A percentile compares a stretch with the other conserved stretches of the same genome.
Conservation (phyloP, 768 basidiomycete species). For the Mycena vulgaris region DNA sequence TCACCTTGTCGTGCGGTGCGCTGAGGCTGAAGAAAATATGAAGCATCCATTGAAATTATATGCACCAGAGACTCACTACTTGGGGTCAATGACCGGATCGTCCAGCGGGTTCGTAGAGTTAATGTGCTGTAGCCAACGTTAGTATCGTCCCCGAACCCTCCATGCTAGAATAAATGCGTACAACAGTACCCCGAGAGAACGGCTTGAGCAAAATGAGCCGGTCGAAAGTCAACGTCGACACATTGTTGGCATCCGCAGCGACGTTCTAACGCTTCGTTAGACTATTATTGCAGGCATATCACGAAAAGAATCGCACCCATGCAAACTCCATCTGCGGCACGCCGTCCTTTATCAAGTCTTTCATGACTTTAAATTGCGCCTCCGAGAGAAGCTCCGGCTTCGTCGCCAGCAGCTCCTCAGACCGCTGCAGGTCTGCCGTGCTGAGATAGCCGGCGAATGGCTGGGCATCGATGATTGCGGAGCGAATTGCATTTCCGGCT, state of each 20-base stretch:
- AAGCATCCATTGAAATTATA: not conserved
- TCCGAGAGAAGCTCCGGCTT: conserved; percentile 23
- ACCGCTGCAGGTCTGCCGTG: conserved; percentile 3
- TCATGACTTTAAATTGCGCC: conserved; percentile 26
- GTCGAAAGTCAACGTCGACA: conserved; percentile 28
- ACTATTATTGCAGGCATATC: too few species aligned
- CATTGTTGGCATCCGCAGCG: conserved; percentile 26
- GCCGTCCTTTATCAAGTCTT: conserved; percentile 15
- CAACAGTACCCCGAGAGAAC: conserved; percentile 30
- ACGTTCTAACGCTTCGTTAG: too few species aligned
- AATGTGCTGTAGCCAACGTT: conserved; percentile 13
- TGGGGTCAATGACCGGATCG: conserved; percentile 30
- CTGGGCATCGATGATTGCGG: conserved; percentile 26
- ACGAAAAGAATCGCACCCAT: conserved; percentile 17
- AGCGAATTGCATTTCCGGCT: conserved; percentile 31
- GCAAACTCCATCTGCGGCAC: conserved; percentile 35
- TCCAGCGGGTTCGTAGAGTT: conserved; percentile 27
- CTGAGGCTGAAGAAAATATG: conserved; percentile 2
- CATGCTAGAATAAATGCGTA: not conserved
- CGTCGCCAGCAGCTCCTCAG: conserved; percentile 14
- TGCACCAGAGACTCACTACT: conserved; percentile 23
- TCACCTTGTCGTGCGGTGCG: conserved; percentile 28
- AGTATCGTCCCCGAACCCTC: too few species aligned
- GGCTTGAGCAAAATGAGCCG: conserved; percentile 26
- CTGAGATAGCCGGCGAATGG: conserved; percentile 25